Evolutionary conservation across 257 asterid genomes (phyloP), one percentile per base, ranked within the genome.

Genomic region (Solanum ossicruentum): DNA sequence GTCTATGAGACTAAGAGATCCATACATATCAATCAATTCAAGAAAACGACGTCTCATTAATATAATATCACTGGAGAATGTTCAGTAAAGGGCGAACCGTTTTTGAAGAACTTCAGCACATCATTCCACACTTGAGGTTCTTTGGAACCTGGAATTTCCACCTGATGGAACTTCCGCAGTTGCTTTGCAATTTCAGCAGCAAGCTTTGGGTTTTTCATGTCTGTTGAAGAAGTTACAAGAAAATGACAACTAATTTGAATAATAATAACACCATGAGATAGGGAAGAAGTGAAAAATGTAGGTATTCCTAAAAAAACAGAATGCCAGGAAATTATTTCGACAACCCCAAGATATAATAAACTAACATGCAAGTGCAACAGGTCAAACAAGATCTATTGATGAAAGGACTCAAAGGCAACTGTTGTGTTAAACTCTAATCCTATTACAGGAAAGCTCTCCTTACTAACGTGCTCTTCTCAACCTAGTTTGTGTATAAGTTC

Each of bases 61-160:
- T 77, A 51, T 77, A 52, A 39, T 26, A 77, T 51, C 9, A 49
- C 47, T 51, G 41, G 57, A 77, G 82, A 26, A 17, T 16, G 47
- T 51, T 77, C 26, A 77, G 26, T 77, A 16, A 51, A 85, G 51
- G 70, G 80, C 83, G 69, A 49, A 94, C 98, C 99, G 90, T 89
- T 88, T 32, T 77, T 89, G 69, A 85, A 93, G 89, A 95, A 94
- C 90, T 95, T 94, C 85, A 80, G 88, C 82, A 94, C 89, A 89
- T 93, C 98, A 86, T 84, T 93, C 99, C 99, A 96, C 17, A 96
- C 90, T 87, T 92, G 97, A 87, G 99, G 98, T 87, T 93, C 98
- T 87, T 81, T 93, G 55, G 95, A 91, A 86, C 98, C 97, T 55
- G 99, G 97, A 87, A 96, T 91, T 88, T 92, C 92, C 87, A 96